phyloP scores from a whole-genome alignment of 495 filamentous ascomycete genomes.

The Hyaloscypha hepaticicola region DNA sequence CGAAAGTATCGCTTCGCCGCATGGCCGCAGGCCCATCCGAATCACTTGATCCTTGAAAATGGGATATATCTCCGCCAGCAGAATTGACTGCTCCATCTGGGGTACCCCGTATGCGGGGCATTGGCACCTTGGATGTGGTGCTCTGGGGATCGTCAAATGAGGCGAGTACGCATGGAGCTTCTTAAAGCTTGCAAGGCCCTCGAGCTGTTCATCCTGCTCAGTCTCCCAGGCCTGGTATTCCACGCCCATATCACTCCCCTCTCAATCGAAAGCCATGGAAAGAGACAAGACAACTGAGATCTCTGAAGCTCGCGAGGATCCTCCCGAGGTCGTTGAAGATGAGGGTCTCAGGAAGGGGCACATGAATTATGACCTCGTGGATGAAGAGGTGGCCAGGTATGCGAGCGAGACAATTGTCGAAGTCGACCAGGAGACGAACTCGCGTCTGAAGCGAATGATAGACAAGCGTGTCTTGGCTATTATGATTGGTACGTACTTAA shows the following conservation, averaged over 20 bases:
- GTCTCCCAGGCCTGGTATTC: not conserved
- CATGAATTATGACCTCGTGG: slow-evolving; percentile 19
- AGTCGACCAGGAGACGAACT: slow-evolving; percentile 47
- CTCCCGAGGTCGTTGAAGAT: not conserved
- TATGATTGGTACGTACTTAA: slow-evolving; percentile 50
- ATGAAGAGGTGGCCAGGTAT: slow-evolving; percentile 37
- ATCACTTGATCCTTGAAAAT: not conserved
- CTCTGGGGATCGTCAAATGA: not conserved
- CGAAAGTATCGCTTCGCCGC: not conserved
- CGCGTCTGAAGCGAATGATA: slow-evolving; percentile 42
- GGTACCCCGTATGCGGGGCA: not conserved
- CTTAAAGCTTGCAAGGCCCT: not conserved
- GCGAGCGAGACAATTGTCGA: slow-evolving; percentile 40
- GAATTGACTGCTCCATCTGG: not conserved
- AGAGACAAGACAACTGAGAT: not conserved
- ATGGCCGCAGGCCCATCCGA: not conserved
- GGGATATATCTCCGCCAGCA: not conserved
- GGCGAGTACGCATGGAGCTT: not conserved
- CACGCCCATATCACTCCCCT: not conserved
- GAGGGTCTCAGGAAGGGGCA: slow-evolving; percentile 11
- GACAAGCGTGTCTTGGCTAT: slow-evolving; percentile 39
- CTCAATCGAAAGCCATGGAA: not conserved
- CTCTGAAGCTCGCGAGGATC: not conserved
- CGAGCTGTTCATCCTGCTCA: not conserved
- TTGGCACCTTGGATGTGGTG: not conserved